Evolutionary conservation across 768 basidiomycete genomes (phyloP).

Genomic region (Lactarius hatsudake): DNA sequence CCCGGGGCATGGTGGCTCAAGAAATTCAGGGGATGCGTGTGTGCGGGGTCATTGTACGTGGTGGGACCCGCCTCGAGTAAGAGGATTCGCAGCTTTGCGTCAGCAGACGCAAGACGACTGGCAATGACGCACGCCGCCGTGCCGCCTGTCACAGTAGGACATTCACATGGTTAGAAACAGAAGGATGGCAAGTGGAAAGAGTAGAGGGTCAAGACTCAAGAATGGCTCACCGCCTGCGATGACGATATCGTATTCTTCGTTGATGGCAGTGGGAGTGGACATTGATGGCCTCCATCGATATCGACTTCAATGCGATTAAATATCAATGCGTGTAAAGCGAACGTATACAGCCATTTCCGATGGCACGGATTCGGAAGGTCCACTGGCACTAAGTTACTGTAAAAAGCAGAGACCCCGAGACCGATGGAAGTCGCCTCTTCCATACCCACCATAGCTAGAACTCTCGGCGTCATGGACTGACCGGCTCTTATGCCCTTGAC

Average conservation of each 20-base stretch:
- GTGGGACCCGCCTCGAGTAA: conserved; percentile 58
- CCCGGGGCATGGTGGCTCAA: conserved; percentile 41
- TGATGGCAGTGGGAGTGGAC: neutral
- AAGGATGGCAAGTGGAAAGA: neutral
- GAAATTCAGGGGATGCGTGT: conserved; percentile 54
- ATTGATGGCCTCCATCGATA: neutral
- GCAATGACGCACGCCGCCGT: conserved; percentile 54
- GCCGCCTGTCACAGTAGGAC: conserved; percentile 34
- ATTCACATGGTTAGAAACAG: neutral
- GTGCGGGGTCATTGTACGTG: conserved; percentile 42
- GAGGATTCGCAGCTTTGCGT: conserved; percentile 54
- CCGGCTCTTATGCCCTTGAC: too few species aligned
- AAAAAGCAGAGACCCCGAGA: too few species aligned
- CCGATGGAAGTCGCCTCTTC: too few species aligned
- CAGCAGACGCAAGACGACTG: conserved; percentile 51
- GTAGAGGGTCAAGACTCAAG: neutral
- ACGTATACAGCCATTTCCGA: too few species aligned
- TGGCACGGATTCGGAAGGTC: too few species aligned
- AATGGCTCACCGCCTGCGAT: neutral
- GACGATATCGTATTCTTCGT: conserved; percentile 22
- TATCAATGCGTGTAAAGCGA: neutral
- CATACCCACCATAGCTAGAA: too few species aligned
- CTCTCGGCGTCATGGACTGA: too few species aligned
- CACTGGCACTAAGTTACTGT: too few species aligned
- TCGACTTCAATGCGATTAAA: neutral